Percentiles rank a stretch among this genome's conserved stretches.
These are phyloP conservation scores for Myrica gale DNA, from an alignment of 306 rosid genomes.

Conservation along the genomic window DNA sequence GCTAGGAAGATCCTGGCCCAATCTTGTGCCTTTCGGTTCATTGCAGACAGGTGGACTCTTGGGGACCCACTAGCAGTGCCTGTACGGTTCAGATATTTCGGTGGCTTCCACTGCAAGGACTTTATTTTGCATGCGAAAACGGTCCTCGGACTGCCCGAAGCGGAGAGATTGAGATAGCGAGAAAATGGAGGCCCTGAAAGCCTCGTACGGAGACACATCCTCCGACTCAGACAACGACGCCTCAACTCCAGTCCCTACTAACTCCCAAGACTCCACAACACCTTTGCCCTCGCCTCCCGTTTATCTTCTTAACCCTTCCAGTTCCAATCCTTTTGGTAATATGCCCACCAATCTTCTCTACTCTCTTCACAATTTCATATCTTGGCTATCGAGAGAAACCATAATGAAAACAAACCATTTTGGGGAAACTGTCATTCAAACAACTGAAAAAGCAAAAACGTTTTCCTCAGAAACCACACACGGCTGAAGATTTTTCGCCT, in stretches of 20 bases:
- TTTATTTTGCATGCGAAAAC: too few species aligned
- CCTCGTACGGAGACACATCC: slow-evolving; percentile 63
- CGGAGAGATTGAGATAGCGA: neutral
- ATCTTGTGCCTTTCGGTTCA: too few species aligned
- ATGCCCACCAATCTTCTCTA: neutral
- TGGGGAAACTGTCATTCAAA: neutral
- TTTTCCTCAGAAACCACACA: neutral
- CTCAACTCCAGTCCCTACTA: slow-evolving; percentile 23
- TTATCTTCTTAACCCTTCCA: slow-evolving; percentile 53
- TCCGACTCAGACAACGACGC: slow-evolving; percentile 65
- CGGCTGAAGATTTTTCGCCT: neutral
- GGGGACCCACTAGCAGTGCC: too few species aligned
- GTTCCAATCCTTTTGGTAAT: slow-evolving; percentile 49
- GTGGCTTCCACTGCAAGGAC: too few species aligned
- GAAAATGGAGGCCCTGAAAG: slow-evolving; percentile 67
- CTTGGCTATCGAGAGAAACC: neutral
- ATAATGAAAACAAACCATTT: neutral
- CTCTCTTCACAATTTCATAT: neutral
- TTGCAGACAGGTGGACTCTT: too few species aligned
- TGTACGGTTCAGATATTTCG: too few species aligned
- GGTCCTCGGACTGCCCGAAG: too few species aligned
- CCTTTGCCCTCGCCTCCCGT: slow-evolving; percentile 71
- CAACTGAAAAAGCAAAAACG: neutral
- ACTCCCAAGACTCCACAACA: slow-evolving; percentile 13
- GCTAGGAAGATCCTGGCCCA: too few species aligned